phyloP scores from a whole-genome alignment of 805 yeast genomes.

The Ogataea saltuana region DNA sequence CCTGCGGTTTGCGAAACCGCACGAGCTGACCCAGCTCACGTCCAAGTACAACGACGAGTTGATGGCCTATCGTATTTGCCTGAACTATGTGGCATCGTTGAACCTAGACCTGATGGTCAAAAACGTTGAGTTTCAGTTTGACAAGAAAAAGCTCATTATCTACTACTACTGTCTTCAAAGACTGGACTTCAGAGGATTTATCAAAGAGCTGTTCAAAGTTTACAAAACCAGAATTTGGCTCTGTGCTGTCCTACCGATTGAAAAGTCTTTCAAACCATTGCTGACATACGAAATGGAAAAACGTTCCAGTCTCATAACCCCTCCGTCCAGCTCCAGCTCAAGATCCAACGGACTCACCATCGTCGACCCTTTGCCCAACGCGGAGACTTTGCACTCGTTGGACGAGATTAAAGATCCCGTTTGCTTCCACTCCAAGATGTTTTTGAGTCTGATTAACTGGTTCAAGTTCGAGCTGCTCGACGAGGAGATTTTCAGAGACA shows the following conservation, averaged over 20 bases:
- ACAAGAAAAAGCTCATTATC: constrained; percentile 72
- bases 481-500: constrained; percentile 30
- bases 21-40: constrained; percentile 62
- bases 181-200: constrained; percentile 71
- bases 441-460: constrained; percentile 46
- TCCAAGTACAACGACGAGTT: constrained; percentile 70
- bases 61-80: constrained; percentile 67
- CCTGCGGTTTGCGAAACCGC: constrained; percentile 71
- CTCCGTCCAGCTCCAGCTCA: constrained; percentile 25
- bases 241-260: constrained; percentile 63
- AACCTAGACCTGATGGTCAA: constrained; percentile 58
- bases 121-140: constrained; percentile 81
- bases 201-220: constrained; percentile 70
- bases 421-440: constrained; percentile 53
- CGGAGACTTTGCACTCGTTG: constrained; percentile 44
- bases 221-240: constrained; percentile 83
- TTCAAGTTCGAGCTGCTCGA: constrained; percentile 41
- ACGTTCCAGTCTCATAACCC: constrained; percentile 14
- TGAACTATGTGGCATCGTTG: constrained; percentile 41
- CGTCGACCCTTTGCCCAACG: constrained; percentile 33
- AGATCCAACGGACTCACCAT: constrained; percentile 38
- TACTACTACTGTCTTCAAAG: constrained; percentile 66
- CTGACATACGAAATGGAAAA: constrained; percentile 34
- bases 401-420: constrained; percentile 39
- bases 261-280: constrained; percentile 33